Percentiles rank a stretch among this genome's conserved stretches.
Evolutionary conservation across 352 stramenopile species (phyloP).

Genomic region (Phytophthora constricta): DNA sequence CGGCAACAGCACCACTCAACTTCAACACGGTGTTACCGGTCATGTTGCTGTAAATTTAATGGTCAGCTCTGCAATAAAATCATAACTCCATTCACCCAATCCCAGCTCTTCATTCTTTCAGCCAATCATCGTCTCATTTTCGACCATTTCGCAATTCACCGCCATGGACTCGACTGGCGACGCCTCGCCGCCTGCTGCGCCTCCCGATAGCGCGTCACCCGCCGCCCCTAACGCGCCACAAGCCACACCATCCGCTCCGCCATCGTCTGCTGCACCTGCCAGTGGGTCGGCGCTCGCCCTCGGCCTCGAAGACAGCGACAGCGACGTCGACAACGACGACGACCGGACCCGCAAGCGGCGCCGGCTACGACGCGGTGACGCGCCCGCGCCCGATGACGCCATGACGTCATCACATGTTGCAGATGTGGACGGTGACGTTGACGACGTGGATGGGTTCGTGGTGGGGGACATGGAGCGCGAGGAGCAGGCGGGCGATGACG

Average conservation of each 20-base stretch:
- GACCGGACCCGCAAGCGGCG: constrained; percentile 55
- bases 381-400: neutral
- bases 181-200: constrained; percentile 25
- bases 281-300: constrained; percentile 3
- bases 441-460: constrained; percentile 39
- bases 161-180: constrained; percentile 21
- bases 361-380: constrained; percentile 46
- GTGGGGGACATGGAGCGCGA: constrained; percentile 35
- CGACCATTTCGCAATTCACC: neutral
- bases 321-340: constrained; percentile 40
- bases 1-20: constrained; percentile 63
- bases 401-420: constrained; percentile 15
- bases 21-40: too few relatives aligned
- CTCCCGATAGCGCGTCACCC: constrained; percentile 12
- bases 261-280: constrained; percentile 8
- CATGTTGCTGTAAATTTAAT: too few relatives aligned
- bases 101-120: too few relatives aligned
- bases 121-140: neutral
- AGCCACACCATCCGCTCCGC: neutral
- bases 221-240: neutral
- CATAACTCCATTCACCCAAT: too few relatives aligned
- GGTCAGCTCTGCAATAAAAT: too few relatives aligned
- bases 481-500: constrained; percentile 45
- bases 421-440: constrained; percentile 18
- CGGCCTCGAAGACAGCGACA: constrained; percentile 36